Percentiles rank a stretch among this genome's conserved stretches.
These are phyloP conservation scores for Thermothielavioides terrestris DNA, from an alignment of 495 filamentous ascomycete genomes.

Conservation along the genomic window DNA sequence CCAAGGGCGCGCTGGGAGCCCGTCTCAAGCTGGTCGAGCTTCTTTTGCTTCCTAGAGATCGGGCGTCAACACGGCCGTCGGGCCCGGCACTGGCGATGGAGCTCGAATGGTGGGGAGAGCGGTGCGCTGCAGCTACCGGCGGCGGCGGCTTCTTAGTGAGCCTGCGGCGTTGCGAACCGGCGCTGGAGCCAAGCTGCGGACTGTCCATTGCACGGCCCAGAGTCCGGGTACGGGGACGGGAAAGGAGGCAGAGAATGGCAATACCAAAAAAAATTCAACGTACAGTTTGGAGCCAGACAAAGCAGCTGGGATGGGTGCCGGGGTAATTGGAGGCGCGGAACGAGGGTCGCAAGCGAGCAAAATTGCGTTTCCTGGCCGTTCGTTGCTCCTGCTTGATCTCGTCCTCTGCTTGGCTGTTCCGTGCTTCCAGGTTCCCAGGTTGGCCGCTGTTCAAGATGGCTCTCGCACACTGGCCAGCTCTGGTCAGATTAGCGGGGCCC, in stretches of 20 bases:
- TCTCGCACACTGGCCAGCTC: constrained; percentile 2
- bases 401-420: constrained; percentile 9
- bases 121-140: constrained; percentile 22
- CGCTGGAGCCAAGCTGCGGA: constrained; percentile 26
- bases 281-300: constrained; percentile 7
- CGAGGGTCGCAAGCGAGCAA: constrained; percentile 18
- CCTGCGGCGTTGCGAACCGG: constrained; percentile 39
- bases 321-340: constrained; percentile 22
- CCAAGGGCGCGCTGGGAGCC: constrained; percentile 59
- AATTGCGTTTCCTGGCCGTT: constrained; percentile 23
- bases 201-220: constrained; percentile 35
- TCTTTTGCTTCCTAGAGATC: constrained; percentile 45
- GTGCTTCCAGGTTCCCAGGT: background rate
- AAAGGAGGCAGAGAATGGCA: constrained; percentile 11
- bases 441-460: background rate
- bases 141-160: constrained; percentile 50
- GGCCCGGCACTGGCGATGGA: constrained; percentile 28
- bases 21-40: constrained; percentile 53
- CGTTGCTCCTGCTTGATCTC: constrained; percentile 5
- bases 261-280: constrained; percentile 6
- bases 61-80: constrained; percentile 44
- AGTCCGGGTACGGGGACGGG: constrained; percentile 7
- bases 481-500: constrained; percentile 9
- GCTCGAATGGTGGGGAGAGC: constrained; percentile 29
- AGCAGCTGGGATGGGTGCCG: constrained; percentile 1